phyloP scores from a whole-genome alignment of 306 rosid species.

The Mimosa bimucronata region DNA sequence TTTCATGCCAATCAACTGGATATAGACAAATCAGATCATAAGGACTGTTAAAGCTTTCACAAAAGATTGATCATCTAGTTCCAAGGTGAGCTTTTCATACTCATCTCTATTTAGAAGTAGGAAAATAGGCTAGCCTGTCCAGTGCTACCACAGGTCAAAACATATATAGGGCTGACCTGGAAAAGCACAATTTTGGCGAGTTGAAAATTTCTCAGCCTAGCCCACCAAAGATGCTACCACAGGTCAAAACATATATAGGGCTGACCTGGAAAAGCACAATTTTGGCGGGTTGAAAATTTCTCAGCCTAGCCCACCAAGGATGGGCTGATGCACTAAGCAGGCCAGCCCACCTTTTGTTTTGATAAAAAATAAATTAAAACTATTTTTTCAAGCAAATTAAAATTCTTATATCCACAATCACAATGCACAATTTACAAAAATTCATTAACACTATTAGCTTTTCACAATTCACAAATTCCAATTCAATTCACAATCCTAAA shows the following conservation, averaged over 20 bases:
- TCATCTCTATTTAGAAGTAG: neutral
- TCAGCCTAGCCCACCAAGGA: neutral
- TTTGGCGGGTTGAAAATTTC: no score
- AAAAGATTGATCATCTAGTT: neutral
- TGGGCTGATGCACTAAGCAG: neutral
- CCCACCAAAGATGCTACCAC: neutral
- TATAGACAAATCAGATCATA: neutral
- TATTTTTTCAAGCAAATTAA: neutral
- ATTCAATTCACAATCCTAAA: neutral
- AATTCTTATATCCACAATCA: neutral
- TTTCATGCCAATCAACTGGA: neutral
- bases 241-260: neutral
- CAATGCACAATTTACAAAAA: no score
- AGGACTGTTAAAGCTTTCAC: slow-evolving; percentile 1
- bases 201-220: neutral
- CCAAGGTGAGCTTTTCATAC: neutral
- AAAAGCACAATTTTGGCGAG: no score
- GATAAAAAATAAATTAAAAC: neutral
- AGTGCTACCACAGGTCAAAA: neutral
- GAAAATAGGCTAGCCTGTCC: neutral
- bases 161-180: neutral
- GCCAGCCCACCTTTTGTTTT: neutral
- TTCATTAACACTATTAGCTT: neutral
- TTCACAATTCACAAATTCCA: neutral
- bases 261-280: no score